Base-by-base conservation (phyloP, 805 yeast genomes). In the Yarrowia deformans region DNA sequence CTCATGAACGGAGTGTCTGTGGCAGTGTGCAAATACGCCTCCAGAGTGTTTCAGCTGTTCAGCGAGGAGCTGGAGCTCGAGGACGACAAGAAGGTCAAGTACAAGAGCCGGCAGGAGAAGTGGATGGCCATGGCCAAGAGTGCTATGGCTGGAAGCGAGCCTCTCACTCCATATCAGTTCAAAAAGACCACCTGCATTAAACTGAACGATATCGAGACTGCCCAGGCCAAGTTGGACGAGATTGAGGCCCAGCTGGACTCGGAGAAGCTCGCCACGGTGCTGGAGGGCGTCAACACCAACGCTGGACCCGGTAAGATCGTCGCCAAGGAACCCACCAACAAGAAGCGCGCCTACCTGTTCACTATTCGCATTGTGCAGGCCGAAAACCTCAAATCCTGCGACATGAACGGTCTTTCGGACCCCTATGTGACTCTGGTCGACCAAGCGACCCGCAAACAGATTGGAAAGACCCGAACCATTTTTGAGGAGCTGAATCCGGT, bases 401-500 rank as follows among this genome's bases (percentile, higher is more conserved):
- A 82, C 18, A 75, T 81, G 52, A 83, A 81, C 71, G 85, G 88
- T 0, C 71, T 79, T 5, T 78, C 85, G 8, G 87, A 85, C 71
- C 84, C 91, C 0, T 87, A 87, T 72, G 88, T 89, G 1, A 85
- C 91, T 0, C 74, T 91, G 16, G 81, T 85, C 7, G 92, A 90
- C 73, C 83, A 88, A 6, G 78, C 77, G 46, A 82, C 82, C 1
- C 81, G 85, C 46, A 82, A 80, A 66, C 86, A 87, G 37, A 79
- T 90, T 42, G 93, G 90, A 2, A 87, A 85, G 70, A 93, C 98
- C 0, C 82, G 90, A 72, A 84, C 88, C 0, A 81, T 90, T 4
- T 81, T 82, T 39, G 85, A 85, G 68, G 85, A 88, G 5, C 79
- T 84, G 42, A 87, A 87, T 73, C 97, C 98, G 0, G 85, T 84